Percentiles rank a stretch among this genome's conserved stretches.
phyloP scores from a whole-genome alignment of 768 basidiomycete genomes.

The Solioccasus polychromus region DNA sequence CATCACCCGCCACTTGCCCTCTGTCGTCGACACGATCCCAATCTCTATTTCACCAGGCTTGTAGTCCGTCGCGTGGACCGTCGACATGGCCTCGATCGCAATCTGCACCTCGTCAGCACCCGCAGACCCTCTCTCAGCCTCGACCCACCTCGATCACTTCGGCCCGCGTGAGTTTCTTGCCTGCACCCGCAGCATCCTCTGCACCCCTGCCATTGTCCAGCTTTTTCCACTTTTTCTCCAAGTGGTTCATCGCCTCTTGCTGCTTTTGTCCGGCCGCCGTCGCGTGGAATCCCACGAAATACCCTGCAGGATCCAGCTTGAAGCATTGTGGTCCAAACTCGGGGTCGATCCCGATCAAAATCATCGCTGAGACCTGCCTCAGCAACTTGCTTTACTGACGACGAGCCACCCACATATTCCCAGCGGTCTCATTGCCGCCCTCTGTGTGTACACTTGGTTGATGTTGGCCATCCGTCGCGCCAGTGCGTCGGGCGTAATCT shows the following conservation, averaged over 20 bases:
- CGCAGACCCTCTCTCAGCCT: background rate
- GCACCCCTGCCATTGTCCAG: slow-evolving; percentile 74
- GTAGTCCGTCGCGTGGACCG: slow-evolving; percentile 93
- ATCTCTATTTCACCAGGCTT: slow-evolving; percentile 96
- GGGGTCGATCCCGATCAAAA: slow-evolving; percentile 88
- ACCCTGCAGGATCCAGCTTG: slow-evolving; percentile 98
- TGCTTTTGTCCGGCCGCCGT: slow-evolving; percentile 96
- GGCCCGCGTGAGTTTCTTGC: slow-evolving; percentile 64
- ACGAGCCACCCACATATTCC: slow-evolving; percentile 73
- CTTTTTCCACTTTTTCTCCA: slow-evolving; percentile 99
- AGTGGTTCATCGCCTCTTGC: slow-evolving; percentile 96
- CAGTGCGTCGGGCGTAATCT: slow-evolving; percentile 96
- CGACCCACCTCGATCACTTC: slow-evolving; percentile 85
- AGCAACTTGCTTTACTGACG: background rate
- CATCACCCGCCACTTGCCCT: slow-evolving; percentile 81
- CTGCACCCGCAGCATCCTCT: slow-evolving; percentile 74
- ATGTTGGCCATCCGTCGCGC: slow-evolving; percentile 94
- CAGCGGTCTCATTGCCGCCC: slow-evolving; percentile 93
- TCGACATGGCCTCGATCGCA: slow-evolving; percentile 93
- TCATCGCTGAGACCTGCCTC: slow-evolving; percentile 74
- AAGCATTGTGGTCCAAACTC: slow-evolving; percentile 95
- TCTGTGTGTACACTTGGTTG: slow-evolving; percentile 98
- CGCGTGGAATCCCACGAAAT: slow-evolving; percentile 97
- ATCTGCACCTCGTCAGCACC: slow-evolving; percentile 46
- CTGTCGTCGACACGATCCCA: slow-evolving; percentile 78